Base-by-base conservation (phyloP, 495 filamentous ascomycete species). In the Penicillium fimorum region DNA sequence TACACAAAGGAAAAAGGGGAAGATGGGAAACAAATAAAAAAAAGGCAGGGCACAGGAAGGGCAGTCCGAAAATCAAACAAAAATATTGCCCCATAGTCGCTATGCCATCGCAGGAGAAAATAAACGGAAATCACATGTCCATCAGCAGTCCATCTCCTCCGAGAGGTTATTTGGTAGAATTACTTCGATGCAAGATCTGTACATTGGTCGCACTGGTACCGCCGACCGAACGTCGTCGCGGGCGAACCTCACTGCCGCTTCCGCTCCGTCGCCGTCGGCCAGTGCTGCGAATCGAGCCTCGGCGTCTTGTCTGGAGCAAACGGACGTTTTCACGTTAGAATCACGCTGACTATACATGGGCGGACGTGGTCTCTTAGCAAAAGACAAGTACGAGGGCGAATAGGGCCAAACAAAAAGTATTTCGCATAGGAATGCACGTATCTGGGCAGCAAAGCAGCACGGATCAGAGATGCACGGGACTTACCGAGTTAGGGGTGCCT, bases 291-390 rank as follows among this genome's bases (percentile, higher is more conserved):
- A 74, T 59, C 50, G 74, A 73, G 54, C 71, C 73, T 64, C 73
- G 74, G 67, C 73, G 74, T 67, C 73, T 74, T 76, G 73, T 78
- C 76, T 79, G 76, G 68, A 78, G 60, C 62, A 72, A 75, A 74
- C 69, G 69, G 71, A 76, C 72, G 74, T 72, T 73, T 61, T 59
- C 73, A 72, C 66, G 67, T 79, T 79, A 79, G 76, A 79, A 79
- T 77, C 72, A 78, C 60, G 71, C 70, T 76, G 66, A 67, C 75
- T 77, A 64, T 69, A 72, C 64, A 69, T 40, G 53, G 53, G 68
- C 63, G 62, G 60, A 59, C 45, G 57, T 55, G 58, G 63, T 54
- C 55, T 74, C 73, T 79, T 79, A 79, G 76, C 71, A 73, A 72
- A 65, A 58, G 63, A 70, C 59, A 65, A 67, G 67, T 59, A 67